Conservation (phyloP, 371 early-diverging fungal genomes). For the Mortierella sp. region DNA sequence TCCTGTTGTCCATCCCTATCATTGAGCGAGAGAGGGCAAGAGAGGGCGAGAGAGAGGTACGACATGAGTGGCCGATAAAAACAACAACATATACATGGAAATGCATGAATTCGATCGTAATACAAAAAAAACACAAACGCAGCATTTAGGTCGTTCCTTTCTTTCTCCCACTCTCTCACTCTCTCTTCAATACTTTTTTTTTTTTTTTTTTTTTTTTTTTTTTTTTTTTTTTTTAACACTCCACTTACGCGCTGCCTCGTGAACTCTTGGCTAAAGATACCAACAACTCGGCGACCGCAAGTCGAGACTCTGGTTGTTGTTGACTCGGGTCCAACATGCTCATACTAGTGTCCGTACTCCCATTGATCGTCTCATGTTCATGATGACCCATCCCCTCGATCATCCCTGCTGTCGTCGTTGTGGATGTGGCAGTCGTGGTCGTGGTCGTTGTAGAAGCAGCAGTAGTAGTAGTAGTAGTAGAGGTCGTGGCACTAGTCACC, state of each 20-base stretch:
- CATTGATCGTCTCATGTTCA: conserved; percentile 2
- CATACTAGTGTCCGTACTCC: conserved; percentile 15
- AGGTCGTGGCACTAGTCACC: conserved; percentile 28
- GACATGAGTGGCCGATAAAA: neutral
- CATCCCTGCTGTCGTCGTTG: too few species aligned
- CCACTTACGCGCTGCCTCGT: conserved; percentile 29
- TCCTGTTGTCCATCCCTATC: conserved; percentile 1
- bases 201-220: too few species aligned
- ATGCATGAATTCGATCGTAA: neutral
- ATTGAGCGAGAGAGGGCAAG: neutral
- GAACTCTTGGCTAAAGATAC: conserved; percentile 40
- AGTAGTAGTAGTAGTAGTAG: too few species aligned
- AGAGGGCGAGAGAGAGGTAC: neutral
- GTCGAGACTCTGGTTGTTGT: conserved; percentile 19
- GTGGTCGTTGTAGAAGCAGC: too few species aligned
- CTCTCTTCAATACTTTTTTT: too few species aligned
- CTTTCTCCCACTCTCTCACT: too few species aligned
- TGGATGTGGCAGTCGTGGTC: too few species aligned
- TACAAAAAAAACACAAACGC: neutral
- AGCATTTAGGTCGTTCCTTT: too few species aligned
- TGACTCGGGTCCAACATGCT: neutral
- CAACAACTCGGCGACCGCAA: conserved; percentile 43
- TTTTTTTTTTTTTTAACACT: too few species aligned
- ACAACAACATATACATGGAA: neutral
- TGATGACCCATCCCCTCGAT: too few species aligned